phyloP scores from a whole-genome alignment of 192 early-diverging fungal genomes.

The Obelidium mucronatum region DNA sequence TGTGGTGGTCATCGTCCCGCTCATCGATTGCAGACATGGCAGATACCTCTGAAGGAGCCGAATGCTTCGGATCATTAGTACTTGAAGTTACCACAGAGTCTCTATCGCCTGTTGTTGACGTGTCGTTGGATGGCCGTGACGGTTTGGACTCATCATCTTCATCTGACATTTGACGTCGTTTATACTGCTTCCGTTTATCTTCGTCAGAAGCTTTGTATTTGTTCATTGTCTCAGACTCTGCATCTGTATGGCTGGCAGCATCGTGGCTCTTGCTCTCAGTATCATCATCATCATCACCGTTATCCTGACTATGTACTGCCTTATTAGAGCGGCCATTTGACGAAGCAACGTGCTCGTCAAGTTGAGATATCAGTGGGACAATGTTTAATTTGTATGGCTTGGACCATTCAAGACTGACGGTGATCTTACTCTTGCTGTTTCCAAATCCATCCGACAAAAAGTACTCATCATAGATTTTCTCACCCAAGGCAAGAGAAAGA shows the following conservation, averaged over 20 bases:
- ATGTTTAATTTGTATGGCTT: slow-evolving; percentile 46
- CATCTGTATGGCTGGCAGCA: not conserved
- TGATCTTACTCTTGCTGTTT: slow-evolving; percentile 33
- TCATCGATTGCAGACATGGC: not conserved
- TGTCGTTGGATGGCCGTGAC: not conserved
- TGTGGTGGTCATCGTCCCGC: not conserved
- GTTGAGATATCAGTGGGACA: slow-evolving; percentile 33
- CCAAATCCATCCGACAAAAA: slow-evolving; percentile 45
- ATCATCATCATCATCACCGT: slow-evolving; percentile 14
- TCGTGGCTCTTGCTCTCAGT: not conserved
- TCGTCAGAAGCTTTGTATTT: too few species aligned
- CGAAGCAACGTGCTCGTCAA: slow-evolving; percentile 8
- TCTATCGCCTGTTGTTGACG: not conserved
- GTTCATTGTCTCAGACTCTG: slow-evolving; percentile 10
- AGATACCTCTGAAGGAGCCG: not conserved
- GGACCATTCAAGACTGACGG: slow-evolving; percentile 49
- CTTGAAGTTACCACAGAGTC: not conserved
- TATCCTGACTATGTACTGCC: slow-evolving; percentile 30
- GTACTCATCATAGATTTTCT: slow-evolving; percentile 42
- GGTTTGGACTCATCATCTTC: not conserved
- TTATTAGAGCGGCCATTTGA: slow-evolving; percentile 4
- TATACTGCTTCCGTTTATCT: not conserved
- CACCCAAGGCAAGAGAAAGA: slow-evolving; percentile 38
- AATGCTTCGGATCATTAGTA: not conserved
- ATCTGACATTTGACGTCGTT: not conserved